A percentile compares a stretch with the other conserved stretches of the same genome.
These are phyloP conservation scores for Vitis vinifera DNA, from an alignment of 164 flowering plant species.

Conservation along the genomic window ASM3070453v1 NC_081815.1:7163501-7164000, in stretches of 20 bases:
- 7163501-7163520: too few species aligned
- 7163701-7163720: too few species aligned
- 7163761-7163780: too few species aligned
- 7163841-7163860: slow-evolving; percentile 35
- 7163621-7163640: neutral
- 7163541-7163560: too few species aligned
- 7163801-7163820: slow-evolving; percentile 5
- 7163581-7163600: neutral
- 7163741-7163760: too few species aligned
- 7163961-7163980: slow-evolving; percentile 42
- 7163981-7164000: slow-evolving; percentile 39
- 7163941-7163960: slow-evolving; percentile 41
- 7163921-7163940: slow-evolving; percentile 41
- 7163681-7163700: too few species aligned
- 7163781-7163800: too few species aligned
- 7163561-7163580: too few species aligned
- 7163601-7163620: slow-evolving; percentile 17
- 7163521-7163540: too few species aligned
- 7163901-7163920: slow-evolving; percentile 27
- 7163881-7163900: slow-evolving; percentile 46
- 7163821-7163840: slow-evolving; percentile 48
- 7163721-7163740: too few species aligned
- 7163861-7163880: slow-evolving; percentile 69
- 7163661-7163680: too few species aligned
- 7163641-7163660: too few species aligned